Evolutionary conservation across 805 yeast genomes (phyloP).

Genomic region (Teunomyces gatunensis): DNA sequence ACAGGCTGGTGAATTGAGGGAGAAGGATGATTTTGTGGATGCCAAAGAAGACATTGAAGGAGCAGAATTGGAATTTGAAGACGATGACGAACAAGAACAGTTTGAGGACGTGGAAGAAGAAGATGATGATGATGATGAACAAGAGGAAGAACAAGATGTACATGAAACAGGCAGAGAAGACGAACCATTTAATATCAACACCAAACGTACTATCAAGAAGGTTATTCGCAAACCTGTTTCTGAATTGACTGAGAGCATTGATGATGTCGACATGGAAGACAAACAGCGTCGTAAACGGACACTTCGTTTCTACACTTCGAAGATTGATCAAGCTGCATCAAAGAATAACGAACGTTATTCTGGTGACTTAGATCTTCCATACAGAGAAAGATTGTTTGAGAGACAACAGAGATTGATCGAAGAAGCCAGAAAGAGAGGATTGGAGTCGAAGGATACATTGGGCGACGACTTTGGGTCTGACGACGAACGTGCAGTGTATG

Average conservation of each 20-base stretch:
- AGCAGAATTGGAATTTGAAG: background rate
- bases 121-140: conserved; percentile 21
- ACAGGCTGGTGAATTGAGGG: conserved; percentile 62
- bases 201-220: conserved; percentile 51
- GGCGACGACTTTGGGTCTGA: conserved; percentile 47
- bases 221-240: conserved; percentile 20
- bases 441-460: conserved; percentile 53
- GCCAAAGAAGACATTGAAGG: conserved; percentile 3
- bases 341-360: conserved; percentile 57
- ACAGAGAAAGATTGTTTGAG: conserved; percentile 84
- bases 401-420: conserved; percentile 83
- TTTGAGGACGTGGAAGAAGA: conserved; percentile 17
- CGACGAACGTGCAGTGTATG: conserved; percentile 44
- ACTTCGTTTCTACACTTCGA: conserved; percentile 93
- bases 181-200: conserved; percentile 32
- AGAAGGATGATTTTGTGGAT: conserved; percentile 4
- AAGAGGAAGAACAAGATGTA: conserved; percentile 14
- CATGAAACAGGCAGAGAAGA: conserved; percentile 14
- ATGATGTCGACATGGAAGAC: conserved; percentile 83
- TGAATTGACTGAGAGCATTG: conserved; percentile 73
- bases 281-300: conserved; percentile 76
- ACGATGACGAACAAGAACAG: background rate
- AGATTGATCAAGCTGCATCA: conserved; percentile 80
- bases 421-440: conserved; percentile 85
- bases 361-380: conserved; percentile 92